These are phyloP conservation scores for Neurospora sp. DNA, from an alignment of 495 filamentous ascomycete species.

Conservation along the genomic window DNA sequence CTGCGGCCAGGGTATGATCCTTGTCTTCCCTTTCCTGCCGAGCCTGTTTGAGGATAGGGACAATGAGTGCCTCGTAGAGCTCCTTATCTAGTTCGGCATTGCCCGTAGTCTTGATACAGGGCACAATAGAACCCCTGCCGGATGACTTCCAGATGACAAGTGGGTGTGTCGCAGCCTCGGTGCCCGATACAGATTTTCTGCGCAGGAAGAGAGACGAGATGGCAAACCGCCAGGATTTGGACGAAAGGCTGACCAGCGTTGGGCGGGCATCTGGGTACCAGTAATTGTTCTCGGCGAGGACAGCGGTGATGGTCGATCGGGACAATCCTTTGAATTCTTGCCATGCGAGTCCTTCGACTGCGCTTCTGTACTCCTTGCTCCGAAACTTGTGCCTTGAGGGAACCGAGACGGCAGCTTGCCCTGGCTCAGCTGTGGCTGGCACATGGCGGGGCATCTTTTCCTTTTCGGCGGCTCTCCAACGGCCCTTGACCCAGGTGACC, in stretches of 20 bases:
- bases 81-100: conserved; percentile 74
- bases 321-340: conserved; percentile 80
- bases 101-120: conserved; percentile 59
- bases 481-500: conserved; percentile 61
- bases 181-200: conserved; percentile 50
- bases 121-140: conserved; percentile 37
- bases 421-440: neutral
- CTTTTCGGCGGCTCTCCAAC: conserved; percentile 48
- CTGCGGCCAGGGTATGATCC: conserved; percentile 54
- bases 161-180: conserved; percentile 43
- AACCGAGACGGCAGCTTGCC: conserved; percentile 28
- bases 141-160: conserved; percentile 54
- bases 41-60: conserved; percentile 46
- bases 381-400: conserved; percentile 66
- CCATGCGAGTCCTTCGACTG: conserved; percentile 48
- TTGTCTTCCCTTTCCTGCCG: conserved; percentile 46
- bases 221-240: conserved; percentile 78
- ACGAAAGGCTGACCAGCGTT: conserved; percentile 61
- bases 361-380: conserved; percentile 57
- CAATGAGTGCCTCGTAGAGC: conserved; percentile 56
- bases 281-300: conserved; percentile 85
- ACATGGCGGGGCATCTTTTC: conserved; percentile 7
- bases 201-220: conserved; percentile 64
- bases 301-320: conserved; percentile 70
- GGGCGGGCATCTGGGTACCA: conserved; percentile 71